Base-by-base conservation (phyloP, 2,329 filamentous ascomycete genomes). In the Ceratocystis albifundus region DNA sequence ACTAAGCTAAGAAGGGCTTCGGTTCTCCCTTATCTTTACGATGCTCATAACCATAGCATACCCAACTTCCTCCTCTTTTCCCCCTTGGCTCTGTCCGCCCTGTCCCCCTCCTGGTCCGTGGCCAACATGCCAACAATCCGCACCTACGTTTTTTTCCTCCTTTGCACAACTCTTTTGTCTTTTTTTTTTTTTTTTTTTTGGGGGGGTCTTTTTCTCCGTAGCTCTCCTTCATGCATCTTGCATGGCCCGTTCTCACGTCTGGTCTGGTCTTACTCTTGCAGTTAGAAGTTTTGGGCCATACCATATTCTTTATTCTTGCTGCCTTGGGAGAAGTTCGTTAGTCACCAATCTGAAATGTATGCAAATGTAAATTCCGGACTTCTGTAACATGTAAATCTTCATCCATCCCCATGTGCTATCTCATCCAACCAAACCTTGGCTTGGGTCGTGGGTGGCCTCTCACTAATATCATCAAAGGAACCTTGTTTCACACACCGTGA, bases 291-390 rank as follows among this genome's bases (percentile, higher is more conserved):
- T 44, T 22, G 15, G 10, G 20, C 7, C 7, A 20, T 2, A n/a
- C n/a, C n/a, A n/a, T n/a, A n/a, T n/a, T n/a, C n/a, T n/a, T n/a
- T n/a, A 41, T 10, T 62, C 20, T 15, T 46, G 36, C 41, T 62
- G 20, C 25, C 36, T 45, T 44, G 36, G 48, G 7, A 22, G 46
- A 8, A 12, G 25, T 55, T 30, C 22, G 6, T 57, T 7, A 57
- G 25, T 25, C 53, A 32, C 10, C 30, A n/a, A 30, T 57, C 53
- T 57, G 53, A 57, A 57, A 57, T 57, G 53, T 57, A 57, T 57
- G 15, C 22, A 32, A 57, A 57, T 57, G 17, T 32, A 32, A 32
- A 32, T 30, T 28, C 55, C 15, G 22, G 15, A 20, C 30, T 41
- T 28, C 55, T 59, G 55, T 59, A 59, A 59, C 55, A 59, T 5